Base-by-base conservation (phyloP, 768 basidiomycete genomes). In the Lyophyllum semitale region DNA sequence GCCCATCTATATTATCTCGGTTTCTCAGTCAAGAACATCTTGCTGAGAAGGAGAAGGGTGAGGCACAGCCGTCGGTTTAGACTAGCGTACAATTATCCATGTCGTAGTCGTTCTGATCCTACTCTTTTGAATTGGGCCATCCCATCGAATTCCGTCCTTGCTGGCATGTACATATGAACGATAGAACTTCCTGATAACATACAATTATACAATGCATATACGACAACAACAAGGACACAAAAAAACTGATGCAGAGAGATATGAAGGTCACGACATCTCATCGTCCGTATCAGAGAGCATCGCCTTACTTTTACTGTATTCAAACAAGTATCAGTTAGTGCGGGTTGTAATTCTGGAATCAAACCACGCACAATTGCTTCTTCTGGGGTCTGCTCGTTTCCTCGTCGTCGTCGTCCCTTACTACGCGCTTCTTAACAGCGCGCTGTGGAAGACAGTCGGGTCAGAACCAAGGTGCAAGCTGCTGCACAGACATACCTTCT, bases 211-310 rank as follows among this genome's bases (percentile, higher is more conserved):
- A 52, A 33, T 33, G 30, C 47, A 48, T 44, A 33, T 35, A 41
- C 37, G 11, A 42, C 18, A 41, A 15, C 18, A 44, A 13, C 12
- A 8, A 45, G 33, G 32, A 35, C 29, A 17, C 12, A 23, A n/a
- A n/a, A n/a, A 53, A 26, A 41, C 33, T 33, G 50, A n/a, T 33
- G 46, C 8, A 47, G 29, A 47, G 12, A 47, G 32, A 47, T 18
- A 29, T 48, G 8, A 1, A 26, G 29, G 48, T 63, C 74, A 88
- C 66, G 81, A 75, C 85, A 87, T 88, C 49, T 90, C 89, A 26
- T 91, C 93, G 66, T 95, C 93, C 2, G 91, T 92, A 67, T 95
- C 92, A 7, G 88, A 88, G 46, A 96, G 83, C 69, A 85, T 81
- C 63, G 87, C 93, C 71, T 92, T 93, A 65, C 91, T 94, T 79